phyloP scores from a whole-genome alignment of 139 green algal genomes.

The Eudorina sp. region DNA sequence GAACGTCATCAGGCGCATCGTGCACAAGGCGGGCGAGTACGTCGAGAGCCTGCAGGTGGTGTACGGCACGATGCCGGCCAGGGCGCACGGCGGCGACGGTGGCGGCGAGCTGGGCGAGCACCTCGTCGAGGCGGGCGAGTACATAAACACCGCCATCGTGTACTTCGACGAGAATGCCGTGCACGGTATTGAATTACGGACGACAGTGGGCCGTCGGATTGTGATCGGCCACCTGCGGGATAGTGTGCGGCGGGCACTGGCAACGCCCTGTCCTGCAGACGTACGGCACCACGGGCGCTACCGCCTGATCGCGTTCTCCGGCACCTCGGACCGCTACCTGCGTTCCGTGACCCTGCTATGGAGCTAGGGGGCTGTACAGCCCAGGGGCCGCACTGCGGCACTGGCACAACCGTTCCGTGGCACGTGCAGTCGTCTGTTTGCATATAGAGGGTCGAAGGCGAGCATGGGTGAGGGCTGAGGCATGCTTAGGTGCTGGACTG shows the following conservation, averaged over 20 bases:
- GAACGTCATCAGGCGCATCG: constrained; percentile 9
- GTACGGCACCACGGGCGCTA: constrained; percentile 1
- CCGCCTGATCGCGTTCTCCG: constrained; percentile 4
- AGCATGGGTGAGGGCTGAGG: too few relatives aligned
- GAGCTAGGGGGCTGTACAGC: too few relatives aligned
- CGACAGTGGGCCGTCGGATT: background rate
- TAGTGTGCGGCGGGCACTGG: background rate
- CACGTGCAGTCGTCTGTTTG: too few relatives aligned
- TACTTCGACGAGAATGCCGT: constrained; percentile 20
- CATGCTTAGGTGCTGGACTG: too few relatives aligned
- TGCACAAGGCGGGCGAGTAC: constrained; percentile 8
- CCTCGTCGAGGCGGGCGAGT: constrained; percentile 9
- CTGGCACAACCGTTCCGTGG: too few relatives aligned
- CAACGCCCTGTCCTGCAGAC: background rate
- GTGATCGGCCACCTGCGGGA: constrained; percentile 1
- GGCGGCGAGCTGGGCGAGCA: background rate
- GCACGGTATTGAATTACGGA: background rate
- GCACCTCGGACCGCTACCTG: background rate
- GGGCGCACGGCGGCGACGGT: background rate
- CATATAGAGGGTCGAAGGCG: too few relatives aligned
- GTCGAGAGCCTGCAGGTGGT: constrained; percentile 12
- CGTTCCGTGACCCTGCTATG: constrained; percentile 2
- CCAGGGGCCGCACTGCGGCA: too few relatives aligned
- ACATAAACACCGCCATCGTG: constrained; percentile 3
- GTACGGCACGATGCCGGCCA: background rate